Base-by-base conservation (phyloP, 1,139 yeast species). In the Taphrina sp. region DNA sequence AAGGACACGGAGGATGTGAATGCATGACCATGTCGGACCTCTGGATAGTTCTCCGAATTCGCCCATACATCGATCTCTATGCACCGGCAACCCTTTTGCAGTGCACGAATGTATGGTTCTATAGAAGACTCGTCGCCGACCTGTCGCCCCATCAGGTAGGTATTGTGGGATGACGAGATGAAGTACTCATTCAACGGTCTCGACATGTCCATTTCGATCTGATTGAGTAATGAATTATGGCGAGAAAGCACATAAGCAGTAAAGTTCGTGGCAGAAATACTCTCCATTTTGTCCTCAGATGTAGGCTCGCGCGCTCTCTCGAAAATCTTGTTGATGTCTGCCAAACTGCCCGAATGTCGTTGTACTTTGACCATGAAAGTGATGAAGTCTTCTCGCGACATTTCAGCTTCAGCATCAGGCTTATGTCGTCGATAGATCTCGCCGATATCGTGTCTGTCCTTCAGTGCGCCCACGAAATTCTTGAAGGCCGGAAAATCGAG, bases 41-140 rank as follows among this genome's bases (percentile, higher is more conserved):
- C 79, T 0, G 98, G 98, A 2, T 83, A 88, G 5, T 59, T 58
- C 39, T 64, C 63, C 23, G 74, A 76, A 7, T 95, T 94, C 70
- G 92, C 96, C 98, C 98, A 94, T 20, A 94, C 76, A 69, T 94
- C 99, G 39, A 94, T 81, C 65, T 94, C 99, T 20, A 94, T 76
- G 62, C 96, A 89, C 46, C 96, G 74, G 64, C 97, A 92, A 1
- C 98, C 97, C 57, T 89, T 79, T 65, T 89, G 96, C 51, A 94
- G 71, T 0, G 88, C 95, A 54, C 85, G 78, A n/a, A 88, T 82
- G 63, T 92, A 94, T 0, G 95, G 95, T 65, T 92, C 97, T 0
- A 88, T 80, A 0, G 95, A 85, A 0, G 96, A 86, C 14, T 79
- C 81, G n/a, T 94, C 96, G 1, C 83, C 95, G n/a, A 88, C 77